Conservation (phyloP, 768 basidiomycete species). For the Tricholoma furcatifolium region DNA sequence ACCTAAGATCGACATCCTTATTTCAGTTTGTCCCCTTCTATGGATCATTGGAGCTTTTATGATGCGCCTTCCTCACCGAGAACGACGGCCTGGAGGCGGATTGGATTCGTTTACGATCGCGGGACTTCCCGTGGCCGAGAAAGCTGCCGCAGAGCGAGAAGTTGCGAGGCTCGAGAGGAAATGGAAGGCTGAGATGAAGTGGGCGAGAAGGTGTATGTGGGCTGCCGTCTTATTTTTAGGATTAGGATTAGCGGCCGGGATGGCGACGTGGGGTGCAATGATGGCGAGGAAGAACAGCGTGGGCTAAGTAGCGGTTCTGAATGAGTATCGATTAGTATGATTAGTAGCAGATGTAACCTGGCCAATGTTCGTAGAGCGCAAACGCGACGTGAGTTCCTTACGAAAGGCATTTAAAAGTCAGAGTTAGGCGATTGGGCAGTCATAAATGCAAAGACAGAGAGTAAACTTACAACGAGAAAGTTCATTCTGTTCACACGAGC, state of each 20-base stretch:
- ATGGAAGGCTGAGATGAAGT: constrained; percentile 14
- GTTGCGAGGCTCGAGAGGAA: constrained; percentile 8
- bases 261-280: constrained; percentile 11
- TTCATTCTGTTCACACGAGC: too few relatives aligned
- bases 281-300: not conserved
- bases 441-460: too few relatives aligned
- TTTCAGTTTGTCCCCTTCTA: constrained; percentile 13
- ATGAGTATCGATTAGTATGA: too few relatives aligned
- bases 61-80: constrained; percentile 9
- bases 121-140: constrained; percentile 2
- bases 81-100: not conserved
- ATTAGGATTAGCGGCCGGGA: constrained; percentile 13
- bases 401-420: too few relatives aligned
- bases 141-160: constrained; percentile 5
- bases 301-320: too few relatives aligned
- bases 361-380: too few relatives aligned
- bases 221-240: constrained; percentile 12
- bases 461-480: too few relatives aligned
- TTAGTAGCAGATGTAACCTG: too few relatives aligned
- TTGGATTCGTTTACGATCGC: constrained; percentile 10
- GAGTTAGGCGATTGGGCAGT: too few relatives aligned
- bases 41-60: constrained; percentile 16
- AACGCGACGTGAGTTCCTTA: too few relatives aligned
- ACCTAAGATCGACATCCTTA: not conserved
- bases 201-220: constrained; percentile 18